Conservation (phyloP, 768 basidiomycete species). For the Mycena sanguinolenta region DNA sequence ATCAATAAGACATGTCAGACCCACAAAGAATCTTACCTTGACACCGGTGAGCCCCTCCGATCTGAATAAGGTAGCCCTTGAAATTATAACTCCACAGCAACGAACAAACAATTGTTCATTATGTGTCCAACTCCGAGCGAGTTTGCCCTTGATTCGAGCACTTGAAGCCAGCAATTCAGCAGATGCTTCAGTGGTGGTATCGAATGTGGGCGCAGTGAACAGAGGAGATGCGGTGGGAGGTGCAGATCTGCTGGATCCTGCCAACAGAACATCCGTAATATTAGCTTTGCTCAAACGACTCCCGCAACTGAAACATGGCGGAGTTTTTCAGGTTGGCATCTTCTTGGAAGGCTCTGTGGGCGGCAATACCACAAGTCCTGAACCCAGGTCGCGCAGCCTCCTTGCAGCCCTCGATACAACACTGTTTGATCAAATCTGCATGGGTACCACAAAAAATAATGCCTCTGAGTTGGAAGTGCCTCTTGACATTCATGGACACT, state of each 20-base stretch:
- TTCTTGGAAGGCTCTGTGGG: conserved; percentile 6
- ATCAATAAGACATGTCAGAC: not conserved
- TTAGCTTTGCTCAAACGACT: not conserved
- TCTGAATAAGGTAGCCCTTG: not conserved
- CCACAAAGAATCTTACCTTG: not conserved
- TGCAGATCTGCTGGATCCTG: not conserved
- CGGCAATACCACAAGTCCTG: not conserved
- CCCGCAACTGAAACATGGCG: conserved; percentile 21
- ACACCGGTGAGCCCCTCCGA: not conserved
- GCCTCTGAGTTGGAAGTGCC: not conserved
- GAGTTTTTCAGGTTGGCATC: not conserved
- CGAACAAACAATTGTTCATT: not conserved
- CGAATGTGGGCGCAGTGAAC: not conserved
- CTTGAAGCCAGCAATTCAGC: not conserved
- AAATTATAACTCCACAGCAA: not conserved
- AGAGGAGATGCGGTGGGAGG: not conserved
- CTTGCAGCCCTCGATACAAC: conserved; percentile 11
- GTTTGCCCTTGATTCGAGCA: not conserved
- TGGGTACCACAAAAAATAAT: not conserved
- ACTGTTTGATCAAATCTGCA: not conserved
- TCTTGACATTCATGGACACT: conserved; percentile 15
- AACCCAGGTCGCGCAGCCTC: not conserved
- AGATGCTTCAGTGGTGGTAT: not conserved
- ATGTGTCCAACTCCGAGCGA: not conserved
- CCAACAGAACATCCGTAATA: not conserved